Percentiles rank a stretch among this genome's conserved stretches.
These are phyloP conservation scores for Cladorrhinum sp. DNA, from an alignment of 2,329 filamentous ascomycete species.

Conservation along the genomic window DNA sequence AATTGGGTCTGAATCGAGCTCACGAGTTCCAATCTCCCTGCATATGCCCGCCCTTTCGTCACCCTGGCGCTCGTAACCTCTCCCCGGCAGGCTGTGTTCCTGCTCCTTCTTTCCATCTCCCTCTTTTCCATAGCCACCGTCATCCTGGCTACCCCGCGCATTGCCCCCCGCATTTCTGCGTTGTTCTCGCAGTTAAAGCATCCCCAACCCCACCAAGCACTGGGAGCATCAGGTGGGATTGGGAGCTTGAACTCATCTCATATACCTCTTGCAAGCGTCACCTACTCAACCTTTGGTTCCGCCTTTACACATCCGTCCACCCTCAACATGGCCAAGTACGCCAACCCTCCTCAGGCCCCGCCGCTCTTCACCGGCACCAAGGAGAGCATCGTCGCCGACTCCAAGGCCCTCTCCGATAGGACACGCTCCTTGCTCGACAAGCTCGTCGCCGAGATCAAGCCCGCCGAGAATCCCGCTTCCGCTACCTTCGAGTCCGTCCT, in stretches of 20 bases:
- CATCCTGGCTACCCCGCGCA: conserved; percentile 66
- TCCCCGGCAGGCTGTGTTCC: conserved; percentile 28
- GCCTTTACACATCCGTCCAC: conserved; percentile 46
- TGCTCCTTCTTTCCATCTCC: conserved; percentile 51
- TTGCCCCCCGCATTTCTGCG: conserved; percentile 55
- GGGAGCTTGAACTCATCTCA: not conserved
- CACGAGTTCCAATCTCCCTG: not conserved
- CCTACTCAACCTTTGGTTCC: conserved; percentile 33
- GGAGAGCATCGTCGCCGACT: conserved; percentile 63
- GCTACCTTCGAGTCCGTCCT: conserved; percentile 55
- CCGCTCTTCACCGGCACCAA: conserved; percentile 74
- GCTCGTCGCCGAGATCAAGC: conserved; percentile 60
- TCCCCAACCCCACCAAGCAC: conserved; percentile 32
- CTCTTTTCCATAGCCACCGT: conserved; percentile 54
- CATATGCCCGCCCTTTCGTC: conserved; percentile 15
- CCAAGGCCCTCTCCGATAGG: conserved; percentile 61
- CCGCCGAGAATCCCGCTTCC: conserved; percentile 47
- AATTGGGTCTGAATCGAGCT: conserved; percentile 1
- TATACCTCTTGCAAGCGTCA: conserved; percentile 24
- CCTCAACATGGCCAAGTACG: conserved; percentile 67
- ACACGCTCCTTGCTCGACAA: conserved; percentile 64
- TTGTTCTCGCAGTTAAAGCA: conserved; percentile 55
- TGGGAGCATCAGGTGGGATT: conserved; percentile 27
- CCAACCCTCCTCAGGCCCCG: conserved; percentile 72
- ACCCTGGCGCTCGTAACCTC: conserved; percentile 39